phyloP scores from a whole-genome alignment of 805 yeast species.

The Candida alai region DNA sequence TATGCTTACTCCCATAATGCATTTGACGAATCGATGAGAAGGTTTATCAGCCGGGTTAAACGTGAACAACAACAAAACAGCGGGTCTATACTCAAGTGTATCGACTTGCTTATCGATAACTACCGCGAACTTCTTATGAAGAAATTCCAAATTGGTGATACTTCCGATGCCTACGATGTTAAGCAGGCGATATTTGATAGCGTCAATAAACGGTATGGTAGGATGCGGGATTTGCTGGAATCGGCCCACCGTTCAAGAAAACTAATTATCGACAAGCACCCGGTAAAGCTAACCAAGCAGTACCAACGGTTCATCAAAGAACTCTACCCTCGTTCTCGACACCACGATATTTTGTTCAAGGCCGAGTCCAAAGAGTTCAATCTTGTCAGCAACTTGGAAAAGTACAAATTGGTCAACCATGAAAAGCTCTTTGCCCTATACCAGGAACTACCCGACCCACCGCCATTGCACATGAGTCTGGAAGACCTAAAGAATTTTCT shows the following conservation, averaged over 20 bases:
- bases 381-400: slow-evolving; percentile 9
- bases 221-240: too few relatives aligned
- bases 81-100: slow-evolving; percentile 9
- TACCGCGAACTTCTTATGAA: slow-evolving; percentile 8
- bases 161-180: slow-evolving; percentile 1
- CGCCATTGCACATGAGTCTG: slow-evolving; percentile 20
- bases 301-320: slow-evolving; percentile 12
- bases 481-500: slow-evolving; percentile 27
- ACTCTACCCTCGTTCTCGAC: slow-evolving; percentile 16
- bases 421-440: slow-evolving; percentile 21
- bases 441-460: slow-evolving; percentile 23
- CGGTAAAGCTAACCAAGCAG: not conserved
- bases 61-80: slow-evolving; percentile 6
- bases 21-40: slow-evolving; percentile 1
- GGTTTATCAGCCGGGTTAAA: slow-evolving; percentile 3
- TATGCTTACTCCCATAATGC: too few relatives aligned
- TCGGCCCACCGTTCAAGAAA: too few relatives aligned
- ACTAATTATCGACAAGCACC: not conserved
- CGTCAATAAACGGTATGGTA: too few relatives aligned
- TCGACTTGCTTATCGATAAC: slow-evolving; percentile 12
- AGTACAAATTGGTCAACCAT: slow-evolving; percentile 23
- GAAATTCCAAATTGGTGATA: slow-evolving; percentile 2
- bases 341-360: slow-evolving; percentile 3
- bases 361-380: slow-evolving; percentile 2
- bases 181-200: slow-evolving; percentile 7